Evolutionary conservation across 257 asterid genomes (phyloP).

Genomic region (Solanum pinnatisectum): DNA sequence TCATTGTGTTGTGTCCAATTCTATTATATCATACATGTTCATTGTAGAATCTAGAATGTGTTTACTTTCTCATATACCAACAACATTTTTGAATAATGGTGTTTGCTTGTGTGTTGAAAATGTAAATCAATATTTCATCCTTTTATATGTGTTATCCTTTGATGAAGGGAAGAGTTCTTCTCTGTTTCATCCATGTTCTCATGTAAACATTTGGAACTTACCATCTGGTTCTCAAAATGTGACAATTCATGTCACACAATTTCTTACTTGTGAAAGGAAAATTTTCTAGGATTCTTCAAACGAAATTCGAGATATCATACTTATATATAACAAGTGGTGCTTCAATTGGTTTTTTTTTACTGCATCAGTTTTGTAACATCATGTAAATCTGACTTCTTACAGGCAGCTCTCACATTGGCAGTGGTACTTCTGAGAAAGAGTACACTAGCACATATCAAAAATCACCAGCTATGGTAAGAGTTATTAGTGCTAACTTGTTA

Average conservation of each 20-base stretch:
- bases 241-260: not conserved
- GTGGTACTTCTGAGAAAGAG: conserved; percentile 28
- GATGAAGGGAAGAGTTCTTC: not conserved
- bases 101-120: not conserved
- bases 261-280: not conserved
- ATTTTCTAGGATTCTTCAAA: not conserved
- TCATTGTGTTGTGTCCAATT: not conserved
- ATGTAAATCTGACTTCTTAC: conserved; percentile 7
- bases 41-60: not conserved
- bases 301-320: not conserved
- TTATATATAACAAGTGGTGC: not conserved
- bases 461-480: conserved; percentile 42
- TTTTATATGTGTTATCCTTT: not conserved
- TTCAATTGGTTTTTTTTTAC: not conserved
- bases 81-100: not conserved
- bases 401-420: conserved; percentile 48
- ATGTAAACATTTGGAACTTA: not conserved
- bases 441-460: conserved; percentile 17
- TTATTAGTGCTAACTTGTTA: not conserved
- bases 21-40: not conserved
- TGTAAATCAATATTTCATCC: not conserved
- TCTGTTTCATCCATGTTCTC: not conserved
- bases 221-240: not conserved
- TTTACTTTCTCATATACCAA: not conserved
- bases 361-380: not conserved